Conservation (phyloP, 371 early-diverging fungal genomes). For the Syncephalastrum contaminatum region DNA sequence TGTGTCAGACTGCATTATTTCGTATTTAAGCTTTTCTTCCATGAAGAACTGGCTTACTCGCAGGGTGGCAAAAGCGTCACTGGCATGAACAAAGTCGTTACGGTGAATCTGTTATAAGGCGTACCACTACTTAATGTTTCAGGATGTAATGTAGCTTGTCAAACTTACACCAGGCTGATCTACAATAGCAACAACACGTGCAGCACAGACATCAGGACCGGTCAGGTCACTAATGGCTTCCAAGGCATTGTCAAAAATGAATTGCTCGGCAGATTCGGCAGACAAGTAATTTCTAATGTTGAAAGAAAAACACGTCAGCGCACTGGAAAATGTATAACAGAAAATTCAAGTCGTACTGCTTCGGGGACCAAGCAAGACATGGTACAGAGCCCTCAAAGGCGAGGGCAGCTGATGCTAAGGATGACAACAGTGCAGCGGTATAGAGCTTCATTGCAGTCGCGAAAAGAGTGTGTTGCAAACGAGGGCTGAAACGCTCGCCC, state of each 20-base stretch:
- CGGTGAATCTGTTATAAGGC: slow-evolving; percentile 32
- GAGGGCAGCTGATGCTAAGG: slow-evolving; percentile 16
- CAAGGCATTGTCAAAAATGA: slow-evolving; percentile 24
- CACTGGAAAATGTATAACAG: no score
- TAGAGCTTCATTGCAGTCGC: slow-evolving; percentile 19
- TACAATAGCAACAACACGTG: slow-evolving; percentile 39
- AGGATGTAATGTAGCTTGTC: background rate
- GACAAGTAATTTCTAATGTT: slow-evolving; percentile 18
- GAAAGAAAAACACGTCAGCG: slow-evolving; percentile 9
- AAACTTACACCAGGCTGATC: slow-evolving; percentile 47
- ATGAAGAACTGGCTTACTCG: slow-evolving; percentile 22
- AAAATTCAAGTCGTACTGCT: slow-evolving; percentile 13
- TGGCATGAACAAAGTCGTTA: slow-evolving; percentile 32
- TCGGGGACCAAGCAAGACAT: slow-evolving; percentile 24
- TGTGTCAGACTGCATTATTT: background rate
- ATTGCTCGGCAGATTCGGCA: slow-evolving; percentile 21
- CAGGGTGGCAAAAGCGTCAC: slow-evolving; percentile 26
- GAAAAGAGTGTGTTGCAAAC: background rate
- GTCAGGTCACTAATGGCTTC: slow-evolving; percentile 30
- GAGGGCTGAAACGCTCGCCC: slow-evolving; percentile 4
- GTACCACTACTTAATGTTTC: background rate
- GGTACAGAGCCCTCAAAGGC: slow-evolving; percentile 24
- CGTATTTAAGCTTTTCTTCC: no score
- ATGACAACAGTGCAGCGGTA: slow-evolving; percentile 17
- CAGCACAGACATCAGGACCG: slow-evolving; percentile 36